Evolutionary conservation across 192 early-diverging fungal genomes (phyloP).

Genomic region (Cladochytrium replicatum): DNA sequence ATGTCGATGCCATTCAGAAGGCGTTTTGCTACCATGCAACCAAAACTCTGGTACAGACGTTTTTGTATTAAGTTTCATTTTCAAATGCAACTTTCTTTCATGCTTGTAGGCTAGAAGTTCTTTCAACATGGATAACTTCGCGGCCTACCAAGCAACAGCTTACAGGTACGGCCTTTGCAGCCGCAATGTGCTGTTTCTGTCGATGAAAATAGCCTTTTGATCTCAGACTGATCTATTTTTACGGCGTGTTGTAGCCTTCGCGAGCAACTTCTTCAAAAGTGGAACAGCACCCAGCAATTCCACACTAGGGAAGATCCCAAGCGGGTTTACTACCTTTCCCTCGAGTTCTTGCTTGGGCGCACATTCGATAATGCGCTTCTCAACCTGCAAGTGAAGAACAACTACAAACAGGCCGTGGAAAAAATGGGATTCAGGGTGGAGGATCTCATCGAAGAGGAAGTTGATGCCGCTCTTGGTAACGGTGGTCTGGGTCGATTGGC

Average conservation of each 20-base stretch:
- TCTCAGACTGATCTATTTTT: too few relatives aligned
- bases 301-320: constrained; percentile 75
- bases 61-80: neutral
- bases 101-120: constrained; percentile 55
- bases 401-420: constrained; percentile 57
- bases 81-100: neutral
- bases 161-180: constrained; percentile 46
- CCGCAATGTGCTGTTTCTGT: neutral
- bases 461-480: constrained; percentile 94
- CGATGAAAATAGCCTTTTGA: neutral
- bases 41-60: constrained; percentile 54
- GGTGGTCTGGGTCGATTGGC: constrained; percentile 95
- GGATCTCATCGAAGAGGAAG: constrained; percentile 86
- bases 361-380: constrained; percentile 96
- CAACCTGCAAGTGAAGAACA: constrained; percentile 72
- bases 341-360: constrained; percentile 94
- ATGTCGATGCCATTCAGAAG: constrained; percentile 63
- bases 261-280: constrained; percentile 83
- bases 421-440: constrained; percentile 87
- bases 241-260: constrained; percentile 76
- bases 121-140: constrained; percentile 85
- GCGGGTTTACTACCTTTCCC: constrained; percentile 93
- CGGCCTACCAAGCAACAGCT: constrained; percentile 87
- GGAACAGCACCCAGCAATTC: constrained; percentile 90
- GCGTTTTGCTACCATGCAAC: constrained; percentile 84